These are phyloP conservation scores for Pezicula radicicola DNA, from an alignment of 2,329 filamentous ascomycete species.

Conservation along the genomic window DNA sequence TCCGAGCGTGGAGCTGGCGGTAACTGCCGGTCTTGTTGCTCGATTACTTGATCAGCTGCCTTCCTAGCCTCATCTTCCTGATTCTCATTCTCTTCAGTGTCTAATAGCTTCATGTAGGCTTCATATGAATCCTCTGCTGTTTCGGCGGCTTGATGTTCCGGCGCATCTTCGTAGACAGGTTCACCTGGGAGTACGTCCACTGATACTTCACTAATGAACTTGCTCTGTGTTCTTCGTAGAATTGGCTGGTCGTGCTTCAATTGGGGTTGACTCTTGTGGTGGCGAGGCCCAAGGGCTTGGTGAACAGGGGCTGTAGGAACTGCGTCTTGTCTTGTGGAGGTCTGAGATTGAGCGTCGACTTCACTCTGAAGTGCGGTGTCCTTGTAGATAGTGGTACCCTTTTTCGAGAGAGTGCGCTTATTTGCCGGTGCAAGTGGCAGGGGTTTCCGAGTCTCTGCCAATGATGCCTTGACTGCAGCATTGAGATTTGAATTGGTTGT, in stretches of 20 bases:
- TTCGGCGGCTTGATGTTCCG: slow-evolving; percentile 3
- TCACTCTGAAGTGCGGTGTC: slow-evolving; percentile 36
- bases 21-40: slow-evolving; percentile 12
- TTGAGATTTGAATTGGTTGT: slow-evolving; percentile 9
- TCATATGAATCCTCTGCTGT: slow-evolving; percentile 6
- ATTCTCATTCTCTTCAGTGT: slow-evolving; percentile 6
- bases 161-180: slow-evolving; percentile 14
- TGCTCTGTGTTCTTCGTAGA: slow-evolving; percentile 22
- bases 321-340: slow-evolving; percentile 19
- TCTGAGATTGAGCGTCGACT: slow-evolving; percentile 1
- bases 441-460: slow-evolving; percentile 20
- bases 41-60: background rate
- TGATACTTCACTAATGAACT: slow-evolving; percentile 7
- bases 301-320: slow-evolving; percentile 21
- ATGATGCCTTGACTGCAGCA: slow-evolving; percentile 26
- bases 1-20: slow-evolving; percentile 36
- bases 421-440: slow-evolving; percentile 30
- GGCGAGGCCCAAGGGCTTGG: slow-evolving; percentile 23
- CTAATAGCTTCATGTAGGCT: slow-evolving; percentile 29
- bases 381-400: slow-evolving; percentile 51
- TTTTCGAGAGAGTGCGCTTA: slow-evolving; percentile 48
- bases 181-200: slow-evolving; percentile 11
- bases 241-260: slow-evolving; percentile 19
- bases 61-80: slow-evolving; percentile 5
- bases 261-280: slow-evolving; percentile 26